Evolutionary conservation across 352 stramenopile species (phyloP).

Genomic region (Pythium biforme): DNA sequence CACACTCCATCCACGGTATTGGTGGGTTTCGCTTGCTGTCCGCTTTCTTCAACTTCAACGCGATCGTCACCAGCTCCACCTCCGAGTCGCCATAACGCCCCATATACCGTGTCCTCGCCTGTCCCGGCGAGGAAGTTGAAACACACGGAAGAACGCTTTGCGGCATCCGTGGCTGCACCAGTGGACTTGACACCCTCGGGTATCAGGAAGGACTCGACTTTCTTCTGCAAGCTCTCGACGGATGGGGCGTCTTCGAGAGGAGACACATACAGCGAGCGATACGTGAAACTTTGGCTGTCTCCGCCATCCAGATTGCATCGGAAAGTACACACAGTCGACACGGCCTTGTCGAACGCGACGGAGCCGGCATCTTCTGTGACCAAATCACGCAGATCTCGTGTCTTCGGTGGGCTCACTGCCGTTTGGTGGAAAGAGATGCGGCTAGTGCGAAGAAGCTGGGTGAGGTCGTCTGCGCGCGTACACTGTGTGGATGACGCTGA

Average conservation of each 20-base stretch:
- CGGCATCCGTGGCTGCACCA: constrained; percentile 2
- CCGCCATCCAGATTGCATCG: not conserved
- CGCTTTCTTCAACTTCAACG: not conserved
- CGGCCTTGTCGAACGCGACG: constrained; percentile 22
- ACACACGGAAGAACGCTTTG: constrained; percentile 25
- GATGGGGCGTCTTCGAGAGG: not conserved
- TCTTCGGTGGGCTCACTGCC: constrained; percentile 23
- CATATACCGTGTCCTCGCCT: constrained; percentile 37
- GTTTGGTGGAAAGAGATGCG: constrained; percentile 62
- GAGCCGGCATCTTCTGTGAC: not conserved
- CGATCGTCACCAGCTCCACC: not conserved
- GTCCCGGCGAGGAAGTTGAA: constrained; percentile 61
- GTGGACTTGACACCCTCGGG: constrained; percentile 29
- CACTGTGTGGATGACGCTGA: constrained; percentile 16
- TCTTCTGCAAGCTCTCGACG: constrained; percentile 19
- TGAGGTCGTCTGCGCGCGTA: constrained; percentile 32
- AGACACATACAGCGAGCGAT: constrained; percentile 12
- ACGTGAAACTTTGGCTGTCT: not conserved
- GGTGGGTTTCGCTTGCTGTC: not conserved
- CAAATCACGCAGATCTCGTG: constrained; percentile 17
- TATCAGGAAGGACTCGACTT: constrained; percentile 44
- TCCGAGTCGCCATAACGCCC: constrained; percentile 36
- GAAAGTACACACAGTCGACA: constrained; percentile 23
- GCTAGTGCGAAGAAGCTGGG: constrained; percentile 41
- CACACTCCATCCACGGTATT: constrained; percentile 37